These are phyloP conservation scores for Mycena floridula DNA, from an alignment of 768 basidiomycete genomes.

Conservation along the genomic window DNA sequence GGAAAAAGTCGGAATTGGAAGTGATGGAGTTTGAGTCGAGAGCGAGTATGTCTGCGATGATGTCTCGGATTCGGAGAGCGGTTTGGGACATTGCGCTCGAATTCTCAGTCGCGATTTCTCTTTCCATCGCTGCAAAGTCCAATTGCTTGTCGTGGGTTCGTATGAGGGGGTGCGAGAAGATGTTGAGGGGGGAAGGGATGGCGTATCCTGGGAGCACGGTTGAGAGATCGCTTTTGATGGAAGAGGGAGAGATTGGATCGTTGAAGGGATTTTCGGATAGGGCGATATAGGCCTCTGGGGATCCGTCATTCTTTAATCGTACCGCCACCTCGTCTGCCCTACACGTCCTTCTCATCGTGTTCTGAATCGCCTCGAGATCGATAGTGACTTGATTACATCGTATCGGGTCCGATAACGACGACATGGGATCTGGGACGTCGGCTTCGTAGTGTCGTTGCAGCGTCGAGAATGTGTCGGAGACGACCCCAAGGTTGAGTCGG, in stretches of 20 bases:
- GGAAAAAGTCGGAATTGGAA: constrained; percentile 34
- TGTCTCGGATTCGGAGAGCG: constrained; percentile 28
- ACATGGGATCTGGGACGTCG: constrained; percentile 20
- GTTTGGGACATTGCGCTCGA: constrained; percentile 21
- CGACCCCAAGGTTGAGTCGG: constrained; percentile 30
- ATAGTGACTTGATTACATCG: constrained; percentile 26
- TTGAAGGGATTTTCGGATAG: constrained; percentile 9
- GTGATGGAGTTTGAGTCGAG: constrained; percentile 23
- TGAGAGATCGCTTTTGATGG: constrained; percentile 16
- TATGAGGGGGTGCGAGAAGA: constrained; percentile 21
- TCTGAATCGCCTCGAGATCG: constrained; percentile 20
- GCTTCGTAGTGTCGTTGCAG: constrained; percentile 38
- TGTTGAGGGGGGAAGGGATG: constrained; percentile 29
- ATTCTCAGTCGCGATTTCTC: constrained; percentile 13
- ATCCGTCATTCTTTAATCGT: constrained; percentile 23
- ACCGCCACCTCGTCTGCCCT: constrained; percentile 30
- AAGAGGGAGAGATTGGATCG: constrained; percentile 14
- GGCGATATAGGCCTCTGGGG: constrained; percentile 33
- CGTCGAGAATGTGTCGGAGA: constrained; percentile 27
- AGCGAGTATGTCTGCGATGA: constrained; percentile 26
- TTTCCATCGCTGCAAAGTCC: constrained; percentile 27
- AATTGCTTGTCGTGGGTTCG: constrained; percentile 15
- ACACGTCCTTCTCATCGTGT: constrained; percentile 18
- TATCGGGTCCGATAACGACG: constrained; percentile 31
- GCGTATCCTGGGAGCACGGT: constrained; percentile 30